Percentiles rank a stretch among this genome's conserved stretches.
Conservation (phyloP, 441 rosid species). For the Cnidoscolus chayamansa region DNA sequence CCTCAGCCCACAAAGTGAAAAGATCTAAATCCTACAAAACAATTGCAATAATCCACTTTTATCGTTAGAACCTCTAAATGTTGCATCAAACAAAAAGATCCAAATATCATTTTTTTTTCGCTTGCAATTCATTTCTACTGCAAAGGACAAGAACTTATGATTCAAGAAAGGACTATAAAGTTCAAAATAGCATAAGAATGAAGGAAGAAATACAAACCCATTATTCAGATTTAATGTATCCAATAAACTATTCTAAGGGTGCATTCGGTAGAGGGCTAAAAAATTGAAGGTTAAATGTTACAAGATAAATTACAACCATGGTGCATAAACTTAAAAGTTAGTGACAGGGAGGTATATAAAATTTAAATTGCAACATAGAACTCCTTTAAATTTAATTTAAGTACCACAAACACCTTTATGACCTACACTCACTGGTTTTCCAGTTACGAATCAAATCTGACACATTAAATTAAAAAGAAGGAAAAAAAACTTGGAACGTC, state of each 20-base stretch:
- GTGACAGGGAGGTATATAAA: too few relatives aligned
- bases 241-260: neutral
- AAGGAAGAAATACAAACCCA: neutral
- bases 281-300: too few relatives aligned
- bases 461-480: too few relatives aligned
- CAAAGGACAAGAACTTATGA: neutral
- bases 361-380: too few relatives aligned
- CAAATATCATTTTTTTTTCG: neutral
- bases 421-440: too few relatives aligned
- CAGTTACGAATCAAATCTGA: too few relatives aligned
- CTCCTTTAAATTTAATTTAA: too few relatives aligned
- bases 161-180: neutral
- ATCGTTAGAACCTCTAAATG: slow-evolving; percentile 2
- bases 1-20: slow-evolving; percentile 95
- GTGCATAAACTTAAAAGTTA: too few relatives aligned
- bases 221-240: neutral
- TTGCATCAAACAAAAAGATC: neutral
- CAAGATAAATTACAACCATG: too few relatives aligned
- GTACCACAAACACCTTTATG: too few relatives aligned
- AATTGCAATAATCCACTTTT: slow-evolving; percentile 15
- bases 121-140: neutral
- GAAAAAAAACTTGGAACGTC: too few relatives aligned
- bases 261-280: too few relatives aligned
- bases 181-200: neutral
- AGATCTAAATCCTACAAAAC: slow-evolving; percentile 69